phyloP scores from a whole-genome alignment of 257 asterid species.

The Nicotiana otophora region DNA sequence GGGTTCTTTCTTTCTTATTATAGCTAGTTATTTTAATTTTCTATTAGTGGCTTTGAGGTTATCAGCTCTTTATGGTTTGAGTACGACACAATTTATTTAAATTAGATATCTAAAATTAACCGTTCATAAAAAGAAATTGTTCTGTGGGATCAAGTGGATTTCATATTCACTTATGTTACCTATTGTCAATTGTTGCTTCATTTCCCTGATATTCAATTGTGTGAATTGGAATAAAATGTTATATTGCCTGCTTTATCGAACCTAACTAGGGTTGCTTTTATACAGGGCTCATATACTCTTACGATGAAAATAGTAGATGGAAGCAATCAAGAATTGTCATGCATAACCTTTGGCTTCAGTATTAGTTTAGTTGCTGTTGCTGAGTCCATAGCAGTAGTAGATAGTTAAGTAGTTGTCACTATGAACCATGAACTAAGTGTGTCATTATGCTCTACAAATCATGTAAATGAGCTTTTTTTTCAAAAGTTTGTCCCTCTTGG shows the following conservation, averaged over 20 bases:
- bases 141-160: neutral
- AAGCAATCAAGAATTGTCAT: conserved; percentile 21
- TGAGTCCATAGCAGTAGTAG: conserved; percentile 16
- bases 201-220: neutral
- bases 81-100: neutral
- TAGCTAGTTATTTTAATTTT: neutral
- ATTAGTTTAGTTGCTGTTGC: conserved; percentile 21
- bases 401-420: neutral
- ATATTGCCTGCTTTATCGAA: neutral
- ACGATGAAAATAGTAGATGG: conserved; percentile 24
- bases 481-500: neutral
- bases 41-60: neutral
- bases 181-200: neutral
- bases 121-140: neutral
- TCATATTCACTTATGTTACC: neutral
- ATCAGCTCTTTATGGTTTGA: neutral
- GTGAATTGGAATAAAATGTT: neutral
- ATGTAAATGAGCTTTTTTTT: neutral
- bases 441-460: neutral
- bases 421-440: neutral
- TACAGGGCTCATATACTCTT: conserved; percentile 33
- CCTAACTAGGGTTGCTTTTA: neutral
- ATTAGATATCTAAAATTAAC: neutral
- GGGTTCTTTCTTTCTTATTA: neutral
- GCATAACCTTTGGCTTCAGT: conserved; percentile 36